These are phyloP conservation scores for Colletotrichum endophyticum DNA, from an alignment of 2,329 filamentous ascomycete species.

Conservation along the genomic window DNA sequence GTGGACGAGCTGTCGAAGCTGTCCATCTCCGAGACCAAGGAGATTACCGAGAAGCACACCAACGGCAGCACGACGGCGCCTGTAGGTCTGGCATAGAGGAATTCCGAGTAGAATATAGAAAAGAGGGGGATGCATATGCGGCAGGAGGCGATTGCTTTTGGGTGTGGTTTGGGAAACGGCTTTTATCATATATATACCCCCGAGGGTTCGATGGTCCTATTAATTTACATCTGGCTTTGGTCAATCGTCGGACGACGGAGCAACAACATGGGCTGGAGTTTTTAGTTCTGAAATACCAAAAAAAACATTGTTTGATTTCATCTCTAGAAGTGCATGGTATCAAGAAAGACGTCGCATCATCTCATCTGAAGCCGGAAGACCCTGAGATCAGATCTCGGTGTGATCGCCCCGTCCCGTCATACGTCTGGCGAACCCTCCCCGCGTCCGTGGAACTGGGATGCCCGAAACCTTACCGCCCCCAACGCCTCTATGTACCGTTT, in stretches of 20 bases:
- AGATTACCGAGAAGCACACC: conserved; percentile 8
- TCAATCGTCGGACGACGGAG: neutral
- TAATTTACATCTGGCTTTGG: neutral
- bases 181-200: conserved; percentile 8
- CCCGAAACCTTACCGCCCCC: neutral
- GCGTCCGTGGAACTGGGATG: neutral
- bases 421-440: neutral
- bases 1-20: conserved; percentile 35
- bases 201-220: neutral
- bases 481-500: neutral
- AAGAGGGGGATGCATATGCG: neutral
- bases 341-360: neutral
- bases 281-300: neutral
- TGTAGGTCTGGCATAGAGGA: neutral
- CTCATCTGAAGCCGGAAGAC: neutral
- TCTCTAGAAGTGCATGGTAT: neutral
- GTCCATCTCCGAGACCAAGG: conserved; percentile 26
- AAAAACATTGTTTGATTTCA: neutral
- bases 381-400: neutral
- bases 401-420: neutral
- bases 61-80: neutral
- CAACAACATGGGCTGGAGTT: conserved; percentile 16
- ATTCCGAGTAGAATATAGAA: neutral
- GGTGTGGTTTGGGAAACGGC: neutral
- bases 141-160: neutral